These are phyloP conservation scores for Globisporangium camurandrum DNA, from an alignment of 352 stramenopile genomes.

Conservation along the genomic window DNA sequence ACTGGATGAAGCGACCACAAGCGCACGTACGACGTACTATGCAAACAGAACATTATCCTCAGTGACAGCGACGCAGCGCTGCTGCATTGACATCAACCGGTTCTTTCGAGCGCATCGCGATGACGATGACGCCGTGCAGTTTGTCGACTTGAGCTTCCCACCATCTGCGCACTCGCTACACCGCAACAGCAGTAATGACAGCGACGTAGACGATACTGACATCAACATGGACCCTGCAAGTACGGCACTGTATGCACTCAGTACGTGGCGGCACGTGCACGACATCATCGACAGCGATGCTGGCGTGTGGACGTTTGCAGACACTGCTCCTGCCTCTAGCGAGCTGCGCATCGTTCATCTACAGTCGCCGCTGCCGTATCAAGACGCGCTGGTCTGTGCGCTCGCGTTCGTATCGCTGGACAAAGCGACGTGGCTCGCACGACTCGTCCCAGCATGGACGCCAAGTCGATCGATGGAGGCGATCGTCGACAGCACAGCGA, in stretches of 20 bases:
- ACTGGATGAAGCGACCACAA: neutral
- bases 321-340: too few relatives aligned
- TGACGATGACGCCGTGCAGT: constrained; percentile 6
- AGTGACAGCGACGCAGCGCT: constrained; percentile 5
- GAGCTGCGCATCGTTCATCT: too few relatives aligned
- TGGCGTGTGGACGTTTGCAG: constrained; percentile 20
- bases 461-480: too few relatives aligned
- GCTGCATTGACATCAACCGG: constrained; percentile 31
- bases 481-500: neutral
- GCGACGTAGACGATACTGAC: neutral
- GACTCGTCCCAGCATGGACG: neutral
- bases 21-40: neutral
- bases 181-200: neutral
- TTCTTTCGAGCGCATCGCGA: constrained; percentile 21
- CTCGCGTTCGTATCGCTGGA: constrained; percentile 18
- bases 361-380: constrained; percentile 18
- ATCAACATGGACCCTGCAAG: neutral
- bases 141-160: constrained; percentile 36
- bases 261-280: constrained; percentile 23
- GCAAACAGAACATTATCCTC: constrained; percentile 3
- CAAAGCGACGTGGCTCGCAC: constrained; percentile 14
- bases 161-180: constrained; percentile 4
- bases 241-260: constrained; percentile 9
- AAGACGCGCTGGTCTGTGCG: constrained; percentile 26
- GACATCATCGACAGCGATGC: constrained; percentile 8